Evolutionary conservation across 2,329 filamentous ascomycete genomes (phyloP).

Genomic region (Aspergillus intermedius): DNA sequence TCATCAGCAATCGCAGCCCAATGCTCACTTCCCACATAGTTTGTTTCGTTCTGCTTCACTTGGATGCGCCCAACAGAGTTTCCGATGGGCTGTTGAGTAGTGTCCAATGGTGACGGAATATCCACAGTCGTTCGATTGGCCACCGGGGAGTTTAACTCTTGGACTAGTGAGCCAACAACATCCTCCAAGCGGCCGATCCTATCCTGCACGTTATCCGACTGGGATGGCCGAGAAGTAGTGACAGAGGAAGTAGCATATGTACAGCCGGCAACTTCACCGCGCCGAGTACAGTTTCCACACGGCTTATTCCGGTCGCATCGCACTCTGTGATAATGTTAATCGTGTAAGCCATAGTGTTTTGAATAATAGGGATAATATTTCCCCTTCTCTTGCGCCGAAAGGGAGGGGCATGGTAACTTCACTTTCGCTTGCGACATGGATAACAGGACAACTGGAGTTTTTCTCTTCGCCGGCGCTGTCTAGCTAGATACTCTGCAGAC

Average conservation of each 20-base stretch:
- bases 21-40: not conserved
- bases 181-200: not conserved
- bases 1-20: not conserved
- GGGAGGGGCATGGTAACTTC: not conserved
- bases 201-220: not conserved
- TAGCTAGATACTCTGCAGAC: not conserved
- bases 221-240: not conserved
- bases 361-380: not conserved
- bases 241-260: not conserved
- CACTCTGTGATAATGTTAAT: not conserved
- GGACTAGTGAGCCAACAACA: not conserved
- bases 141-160: not conserved
- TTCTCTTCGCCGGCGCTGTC: not conserved
- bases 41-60: not conserved
- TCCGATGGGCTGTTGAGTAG: not conserved
- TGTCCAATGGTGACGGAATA: not conserved
- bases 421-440: not conserved
- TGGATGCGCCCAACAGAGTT: not conserved
- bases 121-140: not conserved
- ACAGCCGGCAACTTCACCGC: not conserved
- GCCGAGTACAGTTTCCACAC: not conserved
- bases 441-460: not conserved
- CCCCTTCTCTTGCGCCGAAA: not conserved
- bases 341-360: not conserved
- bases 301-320: not conserved